Percentiles rank a stretch among this genome's conserved stretches.
phyloP scores from a whole-genome alignment of 768 basidiomycete genomes.

The Lactarius vividus region DNA sequence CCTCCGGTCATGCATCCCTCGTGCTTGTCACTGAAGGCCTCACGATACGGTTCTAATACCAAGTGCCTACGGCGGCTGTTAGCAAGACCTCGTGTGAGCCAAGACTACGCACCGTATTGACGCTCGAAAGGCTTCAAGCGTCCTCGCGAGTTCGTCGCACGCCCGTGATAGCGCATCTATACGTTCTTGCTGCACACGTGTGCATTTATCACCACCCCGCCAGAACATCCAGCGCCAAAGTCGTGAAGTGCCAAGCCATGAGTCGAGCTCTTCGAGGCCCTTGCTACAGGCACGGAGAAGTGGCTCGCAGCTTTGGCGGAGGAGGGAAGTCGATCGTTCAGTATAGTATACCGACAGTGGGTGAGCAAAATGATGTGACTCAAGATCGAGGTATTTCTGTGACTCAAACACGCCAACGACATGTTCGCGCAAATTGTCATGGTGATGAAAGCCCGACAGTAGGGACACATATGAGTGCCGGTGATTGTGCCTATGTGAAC shows the following conservation, averaged over 20 bases:
- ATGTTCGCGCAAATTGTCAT: slow-evolving; percentile 39
- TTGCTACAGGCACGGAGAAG: slow-evolving; percentile 46
- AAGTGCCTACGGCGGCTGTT: slow-evolving; percentile 35
- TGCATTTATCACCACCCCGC: slow-evolving; percentile 34
- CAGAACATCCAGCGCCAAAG: slow-evolving; percentile 41
- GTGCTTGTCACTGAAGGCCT: slow-evolving; percentile 43
- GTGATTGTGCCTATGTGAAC: slow-evolving; percentile 14
- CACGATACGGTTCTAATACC: slow-evolving; percentile 61
- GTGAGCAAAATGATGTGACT: slow-evolving; percentile 51
- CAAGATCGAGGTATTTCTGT: slow-evolving; percentile 66
- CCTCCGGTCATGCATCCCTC: slow-evolving; percentile 31
- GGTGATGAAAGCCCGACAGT: slow-evolving; percentile 19
- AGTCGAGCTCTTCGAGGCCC: slow-evolving; percentile 41
- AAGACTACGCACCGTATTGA: slow-evolving; percentile 46
- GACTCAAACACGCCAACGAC: slow-evolving; percentile 74
- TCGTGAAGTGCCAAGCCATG: slow-evolving; percentile 50
- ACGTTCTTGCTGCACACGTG: slow-evolving; percentile 35
- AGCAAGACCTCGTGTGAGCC: not conserved
- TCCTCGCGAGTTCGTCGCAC: slow-evolving; percentile 36
- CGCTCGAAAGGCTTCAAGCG: slow-evolving; percentile 47
- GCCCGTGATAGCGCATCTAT: slow-evolving; percentile 41
- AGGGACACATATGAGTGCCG: slow-evolving; percentile 20
- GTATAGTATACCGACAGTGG: slow-evolving; percentile 46
- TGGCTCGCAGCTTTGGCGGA: slow-evolving; percentile 53
- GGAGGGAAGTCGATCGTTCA: slow-evolving; percentile 41